phyloP scores from a whole-genome alignment of 1,139 yeast species.

The Blastobotrys illinoisensis region DNA sequence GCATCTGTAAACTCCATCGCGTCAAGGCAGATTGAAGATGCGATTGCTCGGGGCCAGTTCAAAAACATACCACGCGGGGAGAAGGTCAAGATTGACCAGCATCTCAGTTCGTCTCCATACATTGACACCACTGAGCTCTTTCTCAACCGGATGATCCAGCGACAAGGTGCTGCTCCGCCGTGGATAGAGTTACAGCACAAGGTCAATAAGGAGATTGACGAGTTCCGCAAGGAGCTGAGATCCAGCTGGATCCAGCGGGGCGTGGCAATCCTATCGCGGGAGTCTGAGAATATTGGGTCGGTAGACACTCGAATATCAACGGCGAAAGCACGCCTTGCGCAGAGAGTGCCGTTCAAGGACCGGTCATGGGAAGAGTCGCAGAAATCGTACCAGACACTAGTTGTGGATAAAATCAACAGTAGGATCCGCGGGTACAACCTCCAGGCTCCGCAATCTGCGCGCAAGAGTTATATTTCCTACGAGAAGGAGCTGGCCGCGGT shows the following conservation, averaged over 20 bases:
- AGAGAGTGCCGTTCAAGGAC: not conserved
- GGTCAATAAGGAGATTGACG: constrained; percentile 43
- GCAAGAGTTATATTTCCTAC: constrained; percentile 54
- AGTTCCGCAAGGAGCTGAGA: constrained; percentile 36
- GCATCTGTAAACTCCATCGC: constrained; percentile 62
- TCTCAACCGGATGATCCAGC: constrained; percentile 62
- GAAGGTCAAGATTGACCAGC: constrained; percentile 44
- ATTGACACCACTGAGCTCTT: constrained; percentile 61
- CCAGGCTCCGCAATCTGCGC: constrained; percentile 74
- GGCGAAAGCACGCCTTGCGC: constrained; percentile 4
- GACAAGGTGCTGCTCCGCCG: constrained; percentile 78
- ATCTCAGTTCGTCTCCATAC: constrained; percentile 38
- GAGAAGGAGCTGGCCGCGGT: constrained; percentile 44
- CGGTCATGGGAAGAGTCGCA: constrained; percentile 38
- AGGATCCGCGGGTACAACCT: constrained; percentile 66
- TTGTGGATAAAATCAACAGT: constrained; percentile 49
- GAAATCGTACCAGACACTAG: constrained; percentile 38
- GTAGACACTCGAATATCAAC: not conserved
- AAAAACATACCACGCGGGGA: constrained; percentile 61
- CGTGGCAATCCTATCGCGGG: not conserved
- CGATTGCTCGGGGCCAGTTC: constrained; percentile 67
- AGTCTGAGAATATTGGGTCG: not conserved
- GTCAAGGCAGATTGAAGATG: constrained; percentile 67
- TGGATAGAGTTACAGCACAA: constrained; percentile 80
- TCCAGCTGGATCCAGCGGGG: constrained; percentile 16